Base-by-base conservation (phyloP, 2,329 filamentous ascomycete species). In the Aspergillus cejpii region DNA sequence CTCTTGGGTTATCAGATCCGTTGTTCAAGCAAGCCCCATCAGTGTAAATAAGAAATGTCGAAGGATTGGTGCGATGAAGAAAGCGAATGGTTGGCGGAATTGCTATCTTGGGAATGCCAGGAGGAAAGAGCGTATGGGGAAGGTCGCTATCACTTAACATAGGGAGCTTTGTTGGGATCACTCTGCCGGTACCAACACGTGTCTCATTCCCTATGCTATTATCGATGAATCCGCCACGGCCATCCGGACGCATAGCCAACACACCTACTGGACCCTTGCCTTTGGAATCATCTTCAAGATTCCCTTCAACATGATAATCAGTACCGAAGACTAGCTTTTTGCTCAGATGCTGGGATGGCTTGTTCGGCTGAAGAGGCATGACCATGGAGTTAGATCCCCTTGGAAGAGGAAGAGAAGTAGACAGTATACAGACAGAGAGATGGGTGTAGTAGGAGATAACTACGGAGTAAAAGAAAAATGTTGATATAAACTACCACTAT, bases 11-110 rank as follows among this genome's bases (percentile, higher is more conserved):
- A 2, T 43, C 15, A 26, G 61, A 45, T 21, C 72, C 72, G 45
- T 76, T 74, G 41, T 67, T 52, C 4, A 67, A 49, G 45, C 74
- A 77, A 0, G 71, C 66, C 3, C 74, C 73, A 50, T 74, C 72
- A 0, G 72, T 72, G 49, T 67, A 70, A 38, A 77, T 61, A 7
- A 78, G 64, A 12, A 63, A 48, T 12, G 61, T 48, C 4, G 47
- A 19, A 5, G 47, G 43, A 21, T 75, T 51, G 4, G 47, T 36
- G 6, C 37, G 57, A 52, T 66, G 63, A 17, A 68, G 26, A 26
- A 47, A 50, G 4, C 47, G 40, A 11, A 27, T 27, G 8, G 24
- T 27, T 27, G 11, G 27, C 7, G 37, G 34, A n/a, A 19, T 6
- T 15, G 44, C 31, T 21, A 23, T 39, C 7, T 23, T 2, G n/a